These are phyloP conservation scores for Eucalyptus virginea DNA, from an alignment of 345 rosid species.

Conservation along the genomic window DNA sequence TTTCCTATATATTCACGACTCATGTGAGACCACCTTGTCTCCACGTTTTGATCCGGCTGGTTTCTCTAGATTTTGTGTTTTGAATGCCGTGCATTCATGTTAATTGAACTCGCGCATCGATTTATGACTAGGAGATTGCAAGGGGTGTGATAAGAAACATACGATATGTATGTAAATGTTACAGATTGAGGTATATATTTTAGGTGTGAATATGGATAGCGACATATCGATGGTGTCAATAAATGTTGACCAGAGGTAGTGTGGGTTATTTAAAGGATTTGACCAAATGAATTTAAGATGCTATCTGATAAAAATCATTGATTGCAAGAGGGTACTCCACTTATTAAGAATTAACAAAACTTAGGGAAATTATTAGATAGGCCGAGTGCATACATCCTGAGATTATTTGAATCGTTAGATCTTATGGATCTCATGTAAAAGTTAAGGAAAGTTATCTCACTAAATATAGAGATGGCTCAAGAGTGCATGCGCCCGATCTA, in stretches of 20 bases:
- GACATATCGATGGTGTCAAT: neutral
- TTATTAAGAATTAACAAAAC: neutral
- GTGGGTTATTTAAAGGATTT: neutral
- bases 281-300: neutral
- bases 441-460: neutral
- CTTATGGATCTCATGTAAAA: neutral
- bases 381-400: neutral
- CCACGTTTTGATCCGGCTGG: neutral
- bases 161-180: neutral
- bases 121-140: neutral
- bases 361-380: neutral
- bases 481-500: neutral
- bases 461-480: neutral
- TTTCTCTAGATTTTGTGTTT: neutral
- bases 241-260: neutral
- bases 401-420: neutral
- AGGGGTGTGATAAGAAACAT: neutral
- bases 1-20: neutral
- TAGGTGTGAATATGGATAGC: neutral
- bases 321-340: neutral
- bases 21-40: neutral
- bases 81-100: neutral
- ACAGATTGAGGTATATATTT: neutral
- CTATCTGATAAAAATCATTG: neutral
- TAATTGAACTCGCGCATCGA: neutral